These are phyloP conservation scores for Stachybotrys chartarum DNA, from an alignment of 2,329 filamentous ascomycete species.

Conservation along the genomic window DNA sequence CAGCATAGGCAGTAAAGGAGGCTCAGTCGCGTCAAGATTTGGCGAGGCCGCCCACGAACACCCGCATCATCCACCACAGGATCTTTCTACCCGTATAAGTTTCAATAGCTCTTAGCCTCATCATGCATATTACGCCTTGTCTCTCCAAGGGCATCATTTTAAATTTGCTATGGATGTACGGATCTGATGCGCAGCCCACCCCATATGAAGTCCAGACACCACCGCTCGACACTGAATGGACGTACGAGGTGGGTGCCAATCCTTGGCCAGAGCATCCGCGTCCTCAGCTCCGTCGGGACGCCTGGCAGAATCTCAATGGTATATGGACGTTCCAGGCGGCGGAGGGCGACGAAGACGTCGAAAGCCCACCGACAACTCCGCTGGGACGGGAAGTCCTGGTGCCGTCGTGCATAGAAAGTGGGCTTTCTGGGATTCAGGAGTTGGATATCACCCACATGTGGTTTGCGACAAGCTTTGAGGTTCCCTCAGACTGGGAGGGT, in stretches of 20 bases:
- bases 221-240: constrained; percentile 45
- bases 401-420: constrained; percentile 37
- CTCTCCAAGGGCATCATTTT: not conserved
- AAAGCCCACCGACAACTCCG: constrained; percentile 11
- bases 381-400: constrained; percentile 33
- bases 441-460: constrained; percentile 35
- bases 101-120: not conserved
- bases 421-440: constrained; percentile 39
- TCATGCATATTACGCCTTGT: not conserved
- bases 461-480: constrained; percentile 43
- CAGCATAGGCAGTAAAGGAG: too few relatives aligned
- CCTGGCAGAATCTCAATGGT: constrained; percentile 51
- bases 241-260: constrained; percentile 39
- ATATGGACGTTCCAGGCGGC: constrained; percentile 47
- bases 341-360: constrained; percentile 7
- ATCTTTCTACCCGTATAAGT: not conserved
- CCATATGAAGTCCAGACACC: constrained; percentile 30
- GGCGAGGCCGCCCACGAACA: not conserved
- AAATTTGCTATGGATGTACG: not conserved
- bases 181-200: constrained; percentile 1
- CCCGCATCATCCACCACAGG: not conserved
- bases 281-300: constrained; percentile 44
- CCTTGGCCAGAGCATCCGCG: constrained; percentile 54
- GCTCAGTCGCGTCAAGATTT: not conserved
- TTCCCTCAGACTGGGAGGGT: constrained; percentile 39